These are phyloP conservation scores for Hemerocallis citrina DNA, from an alignment of 106 monocot genomes.

Conservation along the genomic window DNA sequence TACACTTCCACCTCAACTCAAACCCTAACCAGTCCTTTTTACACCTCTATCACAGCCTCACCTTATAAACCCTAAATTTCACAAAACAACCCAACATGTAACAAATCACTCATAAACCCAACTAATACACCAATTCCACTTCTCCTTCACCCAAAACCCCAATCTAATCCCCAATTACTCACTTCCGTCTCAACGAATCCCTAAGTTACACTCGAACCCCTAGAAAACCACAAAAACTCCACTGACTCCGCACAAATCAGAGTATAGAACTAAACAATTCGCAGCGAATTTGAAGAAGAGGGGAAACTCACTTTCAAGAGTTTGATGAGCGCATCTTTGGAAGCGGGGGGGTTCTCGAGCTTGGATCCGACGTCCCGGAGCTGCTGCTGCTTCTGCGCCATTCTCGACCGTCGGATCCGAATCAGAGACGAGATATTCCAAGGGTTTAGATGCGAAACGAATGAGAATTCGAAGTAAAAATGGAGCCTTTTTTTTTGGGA, in stretches of 20 bases:
- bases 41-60: no score
- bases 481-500: no score
- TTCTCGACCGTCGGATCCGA: constrained; percentile 2
- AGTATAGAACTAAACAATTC: background rate
- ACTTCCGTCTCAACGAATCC: background rate
- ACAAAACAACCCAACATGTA: background rate
- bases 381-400: constrained; percentile 55
- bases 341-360: constrained; percentile 61
- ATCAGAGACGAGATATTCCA: background rate
- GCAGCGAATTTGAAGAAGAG: background rate
- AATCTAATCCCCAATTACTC: background rate
- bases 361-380: constrained; percentile 72
- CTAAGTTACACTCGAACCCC: background rate
- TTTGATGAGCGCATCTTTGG: constrained; percentile 76
- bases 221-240: background rate
- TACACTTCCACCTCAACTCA: background rate
- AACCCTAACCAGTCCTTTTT: background rate
- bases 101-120: background rate
- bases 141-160: background rate
- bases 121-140: background rate
- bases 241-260: background rate
- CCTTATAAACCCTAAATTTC: background rate
- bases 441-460: no score
- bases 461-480: no score
- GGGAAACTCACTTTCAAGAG: constrained; percentile 71